phyloP scores from a whole-genome alignment of 805 yeast genomes.

The Yamadazyma laniorum region DNA sequence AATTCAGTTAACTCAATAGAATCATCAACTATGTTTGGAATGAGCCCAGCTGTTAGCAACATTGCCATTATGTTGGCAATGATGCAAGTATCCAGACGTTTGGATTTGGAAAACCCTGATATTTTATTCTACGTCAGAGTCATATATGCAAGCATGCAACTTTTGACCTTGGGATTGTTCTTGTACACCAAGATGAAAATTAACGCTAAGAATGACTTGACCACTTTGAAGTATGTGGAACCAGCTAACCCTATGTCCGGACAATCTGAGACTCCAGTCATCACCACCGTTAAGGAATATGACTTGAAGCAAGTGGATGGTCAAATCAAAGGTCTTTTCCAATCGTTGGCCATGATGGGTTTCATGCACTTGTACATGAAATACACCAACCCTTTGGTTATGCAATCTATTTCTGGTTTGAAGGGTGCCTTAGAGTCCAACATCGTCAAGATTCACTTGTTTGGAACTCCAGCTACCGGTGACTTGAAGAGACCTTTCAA shows the following conservation, averaged over 20 bases:
- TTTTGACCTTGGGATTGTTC: constrained; percentile 64
- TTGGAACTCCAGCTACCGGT: constrained; percentile 78
- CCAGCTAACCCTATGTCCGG: constrained; percentile 81
- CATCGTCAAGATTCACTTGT: constrained; percentile 86
- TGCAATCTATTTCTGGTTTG: constrained; percentile 89
- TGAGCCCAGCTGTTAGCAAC: constrained; percentile 90
- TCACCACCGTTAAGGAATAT: constrained; percentile 92
- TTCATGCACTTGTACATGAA: constrained; percentile 98
- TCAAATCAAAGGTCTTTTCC: constrained; percentile 78
- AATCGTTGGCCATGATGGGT: constrained; percentile 94
- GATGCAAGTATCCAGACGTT: constrained; percentile 90
- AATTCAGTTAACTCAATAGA: neutral
- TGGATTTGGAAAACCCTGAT: constrained; percentile 84
- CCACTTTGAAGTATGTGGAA: constrained; percentile 87
- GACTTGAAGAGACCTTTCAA: constrained; percentile 97
- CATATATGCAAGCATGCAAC: constrained; percentile 66
- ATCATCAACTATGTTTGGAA: constrained; percentile 20
- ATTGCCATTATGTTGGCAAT: constrained; percentile 87
- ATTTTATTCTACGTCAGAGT: constrained; percentile 72
- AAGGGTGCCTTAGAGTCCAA: constrained; percentile 88
- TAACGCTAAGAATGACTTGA: constrained; percentile 77
- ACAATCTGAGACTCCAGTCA: constrained; percentile 70
- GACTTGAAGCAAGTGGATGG: constrained; percentile 83
- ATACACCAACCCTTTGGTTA: constrained; percentile 93
- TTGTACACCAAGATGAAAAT: constrained; percentile 60